These are phyloP conservation scores for Elaeis oleifera DNA, from an alignment of 202 grass and related monocot species.

Conservation along the genomic window DNA sequence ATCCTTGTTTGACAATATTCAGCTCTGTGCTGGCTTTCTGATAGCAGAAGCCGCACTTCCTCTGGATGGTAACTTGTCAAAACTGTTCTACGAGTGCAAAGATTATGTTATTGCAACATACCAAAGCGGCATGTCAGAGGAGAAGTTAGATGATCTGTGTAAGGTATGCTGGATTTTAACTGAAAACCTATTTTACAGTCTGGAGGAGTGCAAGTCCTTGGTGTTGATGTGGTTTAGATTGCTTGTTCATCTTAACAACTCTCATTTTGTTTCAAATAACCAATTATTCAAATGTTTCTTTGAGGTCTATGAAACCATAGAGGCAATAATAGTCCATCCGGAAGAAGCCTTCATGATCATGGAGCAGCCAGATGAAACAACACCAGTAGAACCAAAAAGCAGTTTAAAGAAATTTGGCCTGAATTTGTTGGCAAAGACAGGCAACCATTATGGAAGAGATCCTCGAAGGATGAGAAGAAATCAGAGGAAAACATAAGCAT, in stretches of 20 bases:
- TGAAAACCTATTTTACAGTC: no score
- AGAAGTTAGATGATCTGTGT: conserved; percentile 85
- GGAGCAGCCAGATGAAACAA: conserved; percentile 52
- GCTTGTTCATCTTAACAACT: no score
- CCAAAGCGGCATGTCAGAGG: conserved; percentile 49
- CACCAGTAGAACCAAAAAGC: conserved; percentile 42
- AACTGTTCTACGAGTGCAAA: conserved; percentile 78
- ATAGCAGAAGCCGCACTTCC: conserved; percentile 50
- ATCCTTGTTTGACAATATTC: conserved; percentile 37
- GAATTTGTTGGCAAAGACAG: conserved; percentile 72
- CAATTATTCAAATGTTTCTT: neutral
- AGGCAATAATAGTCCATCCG: conserved; percentile 72
- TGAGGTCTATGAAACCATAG: conserved; percentile 86
- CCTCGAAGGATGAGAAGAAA: conserved; percentile 60
- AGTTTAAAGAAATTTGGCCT: conserved; percentile 54
- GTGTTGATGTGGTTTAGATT: no score
- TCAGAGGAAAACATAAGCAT: conserved; percentile 38
- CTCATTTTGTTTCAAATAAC: no score
- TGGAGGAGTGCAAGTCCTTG: no score
- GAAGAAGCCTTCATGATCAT: conserved; percentile 67
- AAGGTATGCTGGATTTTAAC: conserved; percentile 48
- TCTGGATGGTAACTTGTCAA: conserved; percentile 50
- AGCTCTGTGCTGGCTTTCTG: conserved; percentile 76
- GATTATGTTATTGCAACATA: conserved; percentile 53
- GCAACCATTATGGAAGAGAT: conserved; percentile 65